phyloP scores from a whole-genome alignment of 768 basidiomycete species.

The Stropharia rugosoannulata region DNA sequence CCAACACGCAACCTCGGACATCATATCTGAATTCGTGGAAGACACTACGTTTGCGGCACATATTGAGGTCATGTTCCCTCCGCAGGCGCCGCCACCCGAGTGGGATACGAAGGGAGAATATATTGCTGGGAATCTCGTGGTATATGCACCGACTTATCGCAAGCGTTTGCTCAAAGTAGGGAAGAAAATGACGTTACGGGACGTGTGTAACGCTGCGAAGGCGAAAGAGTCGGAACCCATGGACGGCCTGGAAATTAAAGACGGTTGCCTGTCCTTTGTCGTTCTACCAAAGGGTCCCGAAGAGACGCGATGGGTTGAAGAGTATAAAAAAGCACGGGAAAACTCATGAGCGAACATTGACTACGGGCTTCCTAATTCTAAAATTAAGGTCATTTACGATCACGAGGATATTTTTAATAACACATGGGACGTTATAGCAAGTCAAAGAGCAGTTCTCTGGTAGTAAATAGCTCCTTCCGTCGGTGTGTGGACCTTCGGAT shows the following conservation, averaged over 20 bases:
- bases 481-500: background rate
- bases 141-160: constrained; percentile 81
- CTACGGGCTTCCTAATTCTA: background rate
- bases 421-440: background rate
- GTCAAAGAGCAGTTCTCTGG: background rate
- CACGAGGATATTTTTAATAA: constrained; percentile 4
- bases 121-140: constrained; percentile 54
- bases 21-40: constrained; percentile 85
- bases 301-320: constrained; percentile 85
- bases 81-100: constrained; percentile 55
- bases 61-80: constrained; percentile 82
- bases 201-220: constrained; percentile 67
- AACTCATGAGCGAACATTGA: constrained; percentile 13
- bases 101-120: constrained; percentile 84
- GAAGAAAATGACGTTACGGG: constrained; percentile 81
- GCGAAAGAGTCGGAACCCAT: constrained; percentile 53
- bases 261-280: constrained; percentile 78
- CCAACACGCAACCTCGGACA: constrained; percentile 83
- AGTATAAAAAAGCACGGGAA: constrained; percentile 67
- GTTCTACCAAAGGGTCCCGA: constrained; percentile 74
- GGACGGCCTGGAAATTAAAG: constrained; percentile 85
- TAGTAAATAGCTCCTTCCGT: constrained; percentile 4
- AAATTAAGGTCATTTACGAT: constrained; percentile 1
- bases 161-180: constrained; percentile 88
- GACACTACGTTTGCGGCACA: constrained; percentile 80